Percentiles rank a stretch among this genome's conserved stretches.
These are phyloP conservation scores for Aspergillus sclerotioniger DNA, from an alignment of 495 filamentous ascomycete genomes.

Conservation along the genomic window DNA sequence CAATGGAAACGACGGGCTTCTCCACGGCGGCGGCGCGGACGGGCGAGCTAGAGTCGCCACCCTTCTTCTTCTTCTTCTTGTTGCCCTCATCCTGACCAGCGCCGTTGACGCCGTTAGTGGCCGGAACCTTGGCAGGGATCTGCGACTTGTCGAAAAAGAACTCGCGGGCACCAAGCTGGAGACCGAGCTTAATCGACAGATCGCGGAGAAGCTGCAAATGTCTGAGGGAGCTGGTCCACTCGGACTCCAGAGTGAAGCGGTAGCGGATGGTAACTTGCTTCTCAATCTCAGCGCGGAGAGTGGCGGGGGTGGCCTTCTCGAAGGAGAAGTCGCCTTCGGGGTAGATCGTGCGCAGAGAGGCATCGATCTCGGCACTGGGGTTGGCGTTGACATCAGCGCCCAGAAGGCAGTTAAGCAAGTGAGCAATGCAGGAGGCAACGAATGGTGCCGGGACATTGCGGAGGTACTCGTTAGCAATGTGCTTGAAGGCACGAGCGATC, in stretches of 20 bases:
- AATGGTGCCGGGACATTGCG: constrained; percentile 77
- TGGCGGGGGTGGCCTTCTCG: constrained; percentile 69
- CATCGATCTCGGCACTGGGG: constrained; percentile 75
- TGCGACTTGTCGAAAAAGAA: constrained; percentile 65
- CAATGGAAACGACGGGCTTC: constrained; percentile 58
- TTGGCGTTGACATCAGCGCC: constrained; percentile 72
- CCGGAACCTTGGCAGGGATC: constrained; percentile 36
- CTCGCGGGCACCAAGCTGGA: constrained; percentile 81
- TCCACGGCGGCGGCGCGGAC: constrained; percentile 39
- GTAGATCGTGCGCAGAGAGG: constrained; percentile 69
- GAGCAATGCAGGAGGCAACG: constrained; percentile 71
- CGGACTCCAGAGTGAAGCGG: constrained; percentile 65
- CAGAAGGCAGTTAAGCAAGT: constrained; percentile 92
- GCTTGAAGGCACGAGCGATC: constrained; percentile 91
- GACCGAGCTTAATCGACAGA: constrained; percentile 81
- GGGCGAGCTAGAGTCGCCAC: constrained; percentile 51
- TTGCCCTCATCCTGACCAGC: constrained; percentile 56
- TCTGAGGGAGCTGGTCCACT: constrained; percentile 64
- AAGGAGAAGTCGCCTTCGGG: constrained; percentile 81
- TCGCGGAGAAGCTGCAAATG: constrained; percentile 87
- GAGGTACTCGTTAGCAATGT: constrained; percentile 76
- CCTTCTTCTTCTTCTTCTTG: constrained; percentile 77
- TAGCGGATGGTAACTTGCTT: constrained; percentile 70
- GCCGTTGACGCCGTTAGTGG: constrained; percentile 42
- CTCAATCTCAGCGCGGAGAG: constrained; percentile 66